Conservation (phyloP, 108 stramenopile genomes). For the Skeletonema menzelii region DNA sequence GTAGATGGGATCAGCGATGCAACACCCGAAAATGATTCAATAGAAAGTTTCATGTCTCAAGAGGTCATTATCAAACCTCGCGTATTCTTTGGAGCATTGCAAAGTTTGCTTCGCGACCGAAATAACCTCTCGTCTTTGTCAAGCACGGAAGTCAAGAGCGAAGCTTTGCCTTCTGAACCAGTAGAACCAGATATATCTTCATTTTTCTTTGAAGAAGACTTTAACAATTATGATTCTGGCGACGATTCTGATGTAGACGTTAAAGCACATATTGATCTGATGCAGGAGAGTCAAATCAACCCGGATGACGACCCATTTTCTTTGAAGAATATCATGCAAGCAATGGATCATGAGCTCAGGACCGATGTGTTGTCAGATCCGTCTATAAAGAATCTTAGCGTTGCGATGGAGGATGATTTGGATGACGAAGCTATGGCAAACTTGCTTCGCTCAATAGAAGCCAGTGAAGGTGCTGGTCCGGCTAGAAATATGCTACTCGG, state of each 20-base stretch:
- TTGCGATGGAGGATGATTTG: slow-evolving; percentile 24
- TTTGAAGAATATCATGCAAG: slow-evolving; percentile 34
- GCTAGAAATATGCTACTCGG: slow-evolving; percentile 64
- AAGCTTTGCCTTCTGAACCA: neutral
- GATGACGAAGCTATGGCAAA: slow-evolving; percentile 55
- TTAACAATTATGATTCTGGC: slow-evolving; percentile 26
- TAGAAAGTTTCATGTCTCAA: slow-evolving; percentile 11
- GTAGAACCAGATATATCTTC: slow-evolving; percentile 29
- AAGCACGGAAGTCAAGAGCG: neutral
- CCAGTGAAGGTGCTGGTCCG: slow-evolving; percentile 57
- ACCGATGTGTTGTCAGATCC: slow-evolving; percentile 2
- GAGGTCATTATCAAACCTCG: slow-evolving; percentile 55
- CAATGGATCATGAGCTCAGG: slow-evolving; percentile 36
- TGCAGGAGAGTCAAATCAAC: neutral
- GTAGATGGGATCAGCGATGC: slow-evolving; percentile 52
- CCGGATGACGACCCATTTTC: slow-evolving; percentile 12
- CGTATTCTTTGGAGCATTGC: slow-evolving; percentile 62
- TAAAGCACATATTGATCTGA: neutral
- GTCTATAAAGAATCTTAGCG: slow-evolving; percentile 23
- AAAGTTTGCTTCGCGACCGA: slow-evolving; percentile 38
- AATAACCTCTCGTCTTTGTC: slow-evolving; percentile 13
- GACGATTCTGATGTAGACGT: slow-evolving; percentile 11
- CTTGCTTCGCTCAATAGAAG: slow-evolving; percentile 65
- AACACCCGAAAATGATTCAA: neutral
- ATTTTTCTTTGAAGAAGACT: slow-evolving; percentile 44